Evolutionary conservation across 495 filamentous ascomycete species (phyloP), one percentile per base, ranked within the genome.

Genomic region (Jackrogersella minutella): DNA sequence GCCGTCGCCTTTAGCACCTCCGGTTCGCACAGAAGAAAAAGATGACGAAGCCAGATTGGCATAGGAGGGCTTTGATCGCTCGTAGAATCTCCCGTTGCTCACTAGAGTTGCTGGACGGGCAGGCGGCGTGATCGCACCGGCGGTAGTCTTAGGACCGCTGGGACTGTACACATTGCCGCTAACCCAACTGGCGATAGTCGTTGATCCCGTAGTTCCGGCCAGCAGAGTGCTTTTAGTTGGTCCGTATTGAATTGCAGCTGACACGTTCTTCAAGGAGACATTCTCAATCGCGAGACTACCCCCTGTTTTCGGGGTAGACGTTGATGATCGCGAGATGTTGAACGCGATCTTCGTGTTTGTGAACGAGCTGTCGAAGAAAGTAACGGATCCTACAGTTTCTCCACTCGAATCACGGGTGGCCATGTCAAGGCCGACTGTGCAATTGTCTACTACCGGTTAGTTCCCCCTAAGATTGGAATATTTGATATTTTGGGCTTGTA

Each of bases 331-430:
- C 67, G 81, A 85, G 54, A 79, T 76, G 36, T 75, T 72, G 58
- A 81, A 75, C 62, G 82, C 77, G 66, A 83, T 70, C 5, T 84
- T 83, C 1, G 89, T 92, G 74, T 90, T 87, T 46, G 77, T 87
- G 69, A 97, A 87, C 1, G 77, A 86, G 75, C 87, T 91, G 78
- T 97, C 93, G 16, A 93, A 82, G 63, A 97, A 80, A 47, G 90
- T 77, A 30, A 93, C 84, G 0, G 90, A 91, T 50, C 91, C 90
- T 31, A 92, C 90, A 13, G 81, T 83, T 74, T 90, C 87, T 30
- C 21, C 41, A 14, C 53, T 59, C 1, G 37, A 41, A 51, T 63
- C 58, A 19, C 44, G 54, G 9, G 63, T 59, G 1, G 85, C 81
- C 74, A 92, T 91, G 65, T 90, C 83, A 33, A 92, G 81, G 51